Base-by-base conservation (phyloP, 2,329 filamentous ascomycete species). In the Aspergillus niger region DNA sequence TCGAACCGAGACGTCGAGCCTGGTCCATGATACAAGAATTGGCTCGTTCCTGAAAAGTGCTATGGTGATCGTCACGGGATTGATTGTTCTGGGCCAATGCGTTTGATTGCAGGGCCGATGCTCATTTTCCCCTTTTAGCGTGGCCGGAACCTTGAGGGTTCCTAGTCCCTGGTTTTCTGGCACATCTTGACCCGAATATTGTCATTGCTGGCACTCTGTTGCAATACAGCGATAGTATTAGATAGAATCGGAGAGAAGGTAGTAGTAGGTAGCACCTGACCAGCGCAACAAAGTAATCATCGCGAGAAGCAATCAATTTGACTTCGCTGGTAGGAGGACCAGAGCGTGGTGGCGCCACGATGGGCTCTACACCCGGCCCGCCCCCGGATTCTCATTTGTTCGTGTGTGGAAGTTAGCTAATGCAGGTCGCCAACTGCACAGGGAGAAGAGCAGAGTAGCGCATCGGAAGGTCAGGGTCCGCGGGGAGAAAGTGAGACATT, bases 321-420 rank as follows among this genome's bases (percentile, higher is more conserved):
- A 55, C 57, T 61, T 61, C 57, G 56, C 52, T 62, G 57, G 57
- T 41, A 28, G 26, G 17, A 20, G n/a, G 49, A 54, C 39, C 48
- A 55, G 41, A 13, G 20, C 10, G 20, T 24, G 20, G 41, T 24
- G 41, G 41, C 41, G 41, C 22, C 11, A 22, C 36, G 20, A 26
- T n/a, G 28, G 13, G 28, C 50, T 50, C 38, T 22, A 51, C 32
- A 57, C 50, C 63, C 62, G 59, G 62, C 47, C 66, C 66, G 63
- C 63, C 66, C 66, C 66, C 66, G 60, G 63, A 68, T 63, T 63
- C 66, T 67, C 65, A 68, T 68, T 67, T 64, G 65, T 49, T 57
- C 60, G 44, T 30, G 47, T 13, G 53, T 57, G 62, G 32, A 36
- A 13, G 32, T 15, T 36, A 13, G 32, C 32, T 36, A 36, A 36